Evolutionary conservation across 1,284 basidiomycete genomes (phyloP).

Genomic region (Lentinula novae-zelandiae): DNA sequence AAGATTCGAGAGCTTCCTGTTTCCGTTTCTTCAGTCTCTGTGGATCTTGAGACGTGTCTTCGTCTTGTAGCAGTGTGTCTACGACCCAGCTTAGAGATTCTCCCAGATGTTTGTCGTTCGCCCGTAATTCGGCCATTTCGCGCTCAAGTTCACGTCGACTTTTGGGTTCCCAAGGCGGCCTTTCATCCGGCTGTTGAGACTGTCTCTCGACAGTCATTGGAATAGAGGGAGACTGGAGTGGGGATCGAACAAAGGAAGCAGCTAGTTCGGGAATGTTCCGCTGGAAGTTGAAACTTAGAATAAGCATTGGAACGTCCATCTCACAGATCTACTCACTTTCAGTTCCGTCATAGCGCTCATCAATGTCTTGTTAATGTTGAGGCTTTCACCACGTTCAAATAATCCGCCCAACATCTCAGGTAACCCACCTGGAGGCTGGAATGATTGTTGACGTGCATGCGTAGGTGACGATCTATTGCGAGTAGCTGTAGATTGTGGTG

Average conservation of each 20-base stretch:
- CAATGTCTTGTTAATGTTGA: constrained; percentile 77
- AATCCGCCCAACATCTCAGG: constrained; percentile 71
- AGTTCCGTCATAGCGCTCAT: constrained; percentile 75
- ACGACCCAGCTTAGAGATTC: constrained; percentile 70
- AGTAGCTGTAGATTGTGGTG: constrained; percentile 14
- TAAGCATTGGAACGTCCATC: constrained; percentile 9
- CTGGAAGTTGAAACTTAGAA: constrained; percentile 32
- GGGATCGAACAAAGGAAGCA: constrained; percentile 59
- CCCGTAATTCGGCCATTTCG: constrained; percentile 49
- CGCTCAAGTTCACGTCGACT: constrained; percentile 64
- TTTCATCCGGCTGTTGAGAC: constrained; percentile 37
- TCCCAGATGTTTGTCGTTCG: constrained; percentile 57
- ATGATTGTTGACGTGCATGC: constrained; percentile 37
- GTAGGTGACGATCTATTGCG: constrained; percentile 19
- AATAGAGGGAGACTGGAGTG: constrained; percentile 40
- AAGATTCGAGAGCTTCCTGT: constrained; percentile 66
- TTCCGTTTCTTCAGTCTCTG: constrained; percentile 43
- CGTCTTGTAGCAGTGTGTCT: constrained; percentile 59
- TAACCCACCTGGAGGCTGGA: constrained; percentile 44
- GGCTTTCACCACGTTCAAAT: constrained; percentile 70
- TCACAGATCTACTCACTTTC: constrained; percentile 40
- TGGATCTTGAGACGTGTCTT: constrained; percentile 36
- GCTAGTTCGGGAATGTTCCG: constrained; percentile 80
- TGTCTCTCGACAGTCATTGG: constrained; percentile 60
- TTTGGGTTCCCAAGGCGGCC: constrained; percentile 62